Evolutionary conservation across 495 filamentous ascomycete species (phyloP), one percentile per base, ranked within the genome.

Genomic region (Aspergillus nidulans): DNA sequence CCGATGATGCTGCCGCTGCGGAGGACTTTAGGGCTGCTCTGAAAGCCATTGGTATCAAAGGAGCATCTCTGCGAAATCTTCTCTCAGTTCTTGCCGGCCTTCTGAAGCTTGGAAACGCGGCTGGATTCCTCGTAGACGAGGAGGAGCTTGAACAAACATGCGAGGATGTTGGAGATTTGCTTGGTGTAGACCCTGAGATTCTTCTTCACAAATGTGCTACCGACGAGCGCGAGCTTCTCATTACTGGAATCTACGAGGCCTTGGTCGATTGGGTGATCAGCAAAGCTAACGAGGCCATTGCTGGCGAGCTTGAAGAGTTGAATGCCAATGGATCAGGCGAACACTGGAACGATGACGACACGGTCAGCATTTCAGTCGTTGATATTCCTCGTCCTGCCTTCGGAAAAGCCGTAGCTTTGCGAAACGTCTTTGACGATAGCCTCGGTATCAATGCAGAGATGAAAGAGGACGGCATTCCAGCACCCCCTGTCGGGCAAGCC

Each of bases 371-470:
- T 47, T 95, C 90, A 2, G 75, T 98, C 7, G 69, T 98, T 20
- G 95, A 98, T 64, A 78, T 97, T 10, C 91, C 94, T 2, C 80
- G 85, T 57, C 83, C 87, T 38, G 82, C 80, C 16, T 74, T 97
- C 10, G 89, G 90, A 44, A 96, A 91, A 65, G 94, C 95, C 2
- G 70, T 92, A 10, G 83, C 89, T 5, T 83, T 97, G 72, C 85
- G 90, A 45, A 88, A 88, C 3, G 83, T 97, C 28, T 97, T 98
- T 63, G 92, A 98, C 61, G 94, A 97, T 59, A 81, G 70, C 25
- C 71, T 86, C n/a, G 94, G 94, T 45, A 95, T 98, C 70, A 96
- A 97, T 59, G 82, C 85, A 1, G 94, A 98, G 69, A 97, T 98
- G 92, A 94, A 90, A 66, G 84, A 91, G 55, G 94, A 98, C 61